Conservation (phyloP, 2,329 filamentous ascomycete species). For the Hymenotorrendiella dingleyae region DNA sequence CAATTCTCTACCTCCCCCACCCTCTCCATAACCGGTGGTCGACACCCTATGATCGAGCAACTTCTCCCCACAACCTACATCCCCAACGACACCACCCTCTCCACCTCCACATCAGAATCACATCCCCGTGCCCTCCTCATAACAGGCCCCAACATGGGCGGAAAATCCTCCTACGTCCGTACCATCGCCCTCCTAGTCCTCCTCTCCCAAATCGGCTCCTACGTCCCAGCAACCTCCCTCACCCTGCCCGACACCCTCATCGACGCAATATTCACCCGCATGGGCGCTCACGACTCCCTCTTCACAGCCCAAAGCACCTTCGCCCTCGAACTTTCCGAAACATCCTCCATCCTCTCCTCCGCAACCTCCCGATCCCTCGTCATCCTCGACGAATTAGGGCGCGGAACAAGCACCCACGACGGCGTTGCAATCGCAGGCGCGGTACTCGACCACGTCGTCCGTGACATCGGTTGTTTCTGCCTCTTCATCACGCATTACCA, state of each 20-base stretch:
- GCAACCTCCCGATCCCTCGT: slow-evolving; percentile 81
- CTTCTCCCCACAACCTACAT: slow-evolving; percentile 82
- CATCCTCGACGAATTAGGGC: slow-evolving; percentile 89
- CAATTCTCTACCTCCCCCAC: slow-evolving; percentile 55
- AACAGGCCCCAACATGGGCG: slow-evolving; percentile 98
- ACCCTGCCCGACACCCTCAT: slow-evolving; percentile 74
- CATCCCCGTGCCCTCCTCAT: slow-evolving; percentile 60
- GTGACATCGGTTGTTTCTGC: slow-evolving; percentile 68
- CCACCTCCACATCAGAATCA: slow-evolving; percentile 56
- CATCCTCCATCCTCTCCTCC: slow-evolving; percentile 81
- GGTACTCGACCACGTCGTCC: slow-evolving; percentile 78
- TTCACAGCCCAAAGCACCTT: slow-evolving; percentile 93
- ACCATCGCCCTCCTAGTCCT: slow-evolving; percentile 87
- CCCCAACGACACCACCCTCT: slow-evolving; percentile 75
- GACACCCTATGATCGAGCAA: slow-evolving; percentile 95
- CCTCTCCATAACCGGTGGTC: slow-evolving; percentile 67
- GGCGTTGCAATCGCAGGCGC: slow-evolving; percentile 93
- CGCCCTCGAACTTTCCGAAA: slow-evolving; percentile 96
- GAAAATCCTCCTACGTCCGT: slow-evolving; percentile 95
- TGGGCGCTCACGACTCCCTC: slow-evolving; percentile 93
- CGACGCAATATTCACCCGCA: slow-evolving; percentile 90
- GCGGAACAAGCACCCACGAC: slow-evolving; percentile 91
- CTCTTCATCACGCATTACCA: slow-evolving; percentile 99
- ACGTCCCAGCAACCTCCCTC: slow-evolving; percentile 75
- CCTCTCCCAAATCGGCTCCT: slow-evolving; percentile 91